Evolutionary conservation across 176 grass and related monocot genomes (phyloP).

Genomic region (Aegilops bicornis): DNA sequence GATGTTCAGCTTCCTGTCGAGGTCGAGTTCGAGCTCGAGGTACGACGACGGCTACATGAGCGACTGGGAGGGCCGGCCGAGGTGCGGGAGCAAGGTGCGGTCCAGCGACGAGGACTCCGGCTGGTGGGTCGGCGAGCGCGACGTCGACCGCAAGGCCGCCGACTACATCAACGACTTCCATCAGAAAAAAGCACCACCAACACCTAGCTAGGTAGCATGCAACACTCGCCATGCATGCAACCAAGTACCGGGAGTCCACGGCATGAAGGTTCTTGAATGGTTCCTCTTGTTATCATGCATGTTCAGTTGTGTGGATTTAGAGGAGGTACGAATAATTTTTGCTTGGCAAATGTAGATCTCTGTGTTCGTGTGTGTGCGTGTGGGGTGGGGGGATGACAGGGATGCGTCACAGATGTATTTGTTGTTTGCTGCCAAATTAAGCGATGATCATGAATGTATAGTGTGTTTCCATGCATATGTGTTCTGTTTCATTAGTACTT

Average conservation of each 20-base stretch:
- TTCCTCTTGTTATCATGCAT: not conserved
- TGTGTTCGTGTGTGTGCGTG: not conserved
- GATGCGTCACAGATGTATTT: conserved; percentile 8
- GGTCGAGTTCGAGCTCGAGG: conserved; percentile 23
- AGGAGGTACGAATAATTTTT: conserved; percentile 19
- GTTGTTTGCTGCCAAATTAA: not conserved
- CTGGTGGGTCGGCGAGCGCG: conserved; percentile 66
- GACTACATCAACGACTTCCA: conserved; percentile 75
- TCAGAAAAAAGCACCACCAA: conserved; percentile 26
- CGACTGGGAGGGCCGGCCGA: conserved; percentile 38
- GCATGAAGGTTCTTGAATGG: conserved; percentile 8
- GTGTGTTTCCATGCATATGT: not conserved
- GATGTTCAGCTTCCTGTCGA: conserved; percentile 63
- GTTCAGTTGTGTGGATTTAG: conserved; percentile 3
- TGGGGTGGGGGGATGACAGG: not conserved
- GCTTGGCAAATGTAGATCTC: not conserved
- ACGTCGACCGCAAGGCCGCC: conserved; percentile 74
- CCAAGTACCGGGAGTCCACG: not conserved
- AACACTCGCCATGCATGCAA: not conserved
- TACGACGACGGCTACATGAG: conserved; percentile 59
- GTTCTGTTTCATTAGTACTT: not conserved
- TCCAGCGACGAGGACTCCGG: conserved; percentile 74
- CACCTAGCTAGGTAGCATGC: not conserved
- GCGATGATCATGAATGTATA: conserved; percentile 5
- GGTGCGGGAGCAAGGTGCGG: conserved; percentile 52